Base-by-base conservation (phyloP, 1,284 basidiomycete genomes). In the Heterobasidion irregulare region DNA sequence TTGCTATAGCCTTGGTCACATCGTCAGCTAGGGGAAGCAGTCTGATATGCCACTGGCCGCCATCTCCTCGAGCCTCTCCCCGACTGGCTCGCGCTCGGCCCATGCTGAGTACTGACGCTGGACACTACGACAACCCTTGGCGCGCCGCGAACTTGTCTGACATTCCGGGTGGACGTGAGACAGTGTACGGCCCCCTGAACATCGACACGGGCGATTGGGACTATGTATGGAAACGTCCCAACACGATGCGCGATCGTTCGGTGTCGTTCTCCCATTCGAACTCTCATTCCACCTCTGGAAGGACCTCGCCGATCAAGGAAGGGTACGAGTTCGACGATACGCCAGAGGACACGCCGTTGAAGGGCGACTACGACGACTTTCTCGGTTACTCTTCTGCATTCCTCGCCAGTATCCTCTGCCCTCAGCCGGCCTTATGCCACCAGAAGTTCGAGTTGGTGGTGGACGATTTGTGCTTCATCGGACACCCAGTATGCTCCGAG, bases 391-490 rank as follows among this genome's bases (percentile, higher is more conserved):
- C 86, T 8, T 74, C 87, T 12, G 85, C 89, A 58, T 89, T 94
- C 63, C 77, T 98, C 35, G 90, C 92, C 26, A 82, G 81, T 53
- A 75, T 97, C 58, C 77, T 98, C 7, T 89, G 87, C 57, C 94
- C 94, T 0, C 82, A 86, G 47, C 73, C 75, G 34, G 78, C 86
- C 15, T 82, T 94, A 66, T 97, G 94, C 65, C 93, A 98, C 69
- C 92, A 94, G 67, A 93, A 93, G 65, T 98, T 98, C 66, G 94
- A 97, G 68, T 80, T 99, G 33, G 71, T 90, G 47, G 86, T 98
- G 18, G 94, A 98, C 64, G 89, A 95, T 63, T 78, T 98, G n/a
- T 90, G 86, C 1, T 98, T 98, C 66, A 78, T 98, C 44, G 96
- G 96, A 0, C 95, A 98, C 68, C 96, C 96, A 0, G 93, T 98